Conservation (phyloP, 805 yeast genomes). For the Priceomyces carsonii region DNA sequence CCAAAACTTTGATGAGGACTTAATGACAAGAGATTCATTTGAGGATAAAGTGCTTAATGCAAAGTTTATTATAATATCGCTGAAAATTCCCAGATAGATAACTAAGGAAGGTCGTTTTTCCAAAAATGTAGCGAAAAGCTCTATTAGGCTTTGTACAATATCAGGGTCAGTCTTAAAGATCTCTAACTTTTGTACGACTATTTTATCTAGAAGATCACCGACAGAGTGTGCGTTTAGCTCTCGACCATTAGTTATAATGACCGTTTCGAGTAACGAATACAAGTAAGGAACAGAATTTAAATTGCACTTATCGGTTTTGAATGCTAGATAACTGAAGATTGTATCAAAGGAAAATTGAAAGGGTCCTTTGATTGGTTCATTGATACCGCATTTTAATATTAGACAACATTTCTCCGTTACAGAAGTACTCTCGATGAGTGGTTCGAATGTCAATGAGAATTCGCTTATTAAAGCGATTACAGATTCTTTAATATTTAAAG, state of each 20-base stretch:
- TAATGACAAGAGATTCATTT: constrained; percentile 57
- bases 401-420: constrained; percentile 64
- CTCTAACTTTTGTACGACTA: constrained; percentile 36
- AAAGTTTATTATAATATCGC: constrained; percentile 22
- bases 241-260: constrained; percentile 39
- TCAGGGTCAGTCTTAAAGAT: constrained; percentile 58
- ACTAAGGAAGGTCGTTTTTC: constrained; percentile 52
- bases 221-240: constrained; percentile 30
- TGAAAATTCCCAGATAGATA: constrained; percentile 30
- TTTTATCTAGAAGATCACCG: constrained; percentile 33
- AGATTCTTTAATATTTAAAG: constrained; percentile 42
- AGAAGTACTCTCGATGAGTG: constrained; percentile 42
- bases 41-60: constrained; percentile 41
- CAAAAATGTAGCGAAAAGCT: constrained; percentile 51
- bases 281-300: constrained; percentile 41
- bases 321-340: constrained; percentile 39
- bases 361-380: constrained; percentile 66
- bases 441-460: constrained; percentile 40
- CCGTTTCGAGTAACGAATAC: constrained; percentile 46
- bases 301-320: constrained; percentile 30
- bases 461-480: constrained; percentile 42
- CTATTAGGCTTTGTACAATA: constrained; percentile 50
- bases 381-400: constrained; percentile 62
- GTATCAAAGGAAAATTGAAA: constrained; percentile 51
- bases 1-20: constrained; percentile 60